Evolutionary conservation across 106 monocot species (phyloP), one percentile per base, ranked within the genome.

Genomic region (Dioscorea zingiberensis): DNA sequence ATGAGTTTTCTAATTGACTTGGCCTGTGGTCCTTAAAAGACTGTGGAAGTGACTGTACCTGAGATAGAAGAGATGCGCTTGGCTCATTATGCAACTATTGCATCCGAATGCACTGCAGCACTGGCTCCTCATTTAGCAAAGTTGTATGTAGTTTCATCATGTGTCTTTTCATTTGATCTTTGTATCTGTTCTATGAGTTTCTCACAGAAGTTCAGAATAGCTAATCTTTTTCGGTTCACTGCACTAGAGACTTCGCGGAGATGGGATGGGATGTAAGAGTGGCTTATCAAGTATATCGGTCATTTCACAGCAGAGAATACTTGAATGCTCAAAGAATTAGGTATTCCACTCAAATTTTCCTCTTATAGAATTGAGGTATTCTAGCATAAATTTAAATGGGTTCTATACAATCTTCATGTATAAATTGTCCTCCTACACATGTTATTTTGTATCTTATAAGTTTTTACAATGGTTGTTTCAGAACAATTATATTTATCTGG

Each of bases 41-140:
- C 75, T 49, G 79, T 90, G 63, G 86, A 87, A 23, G 79, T 90
- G 49, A 90, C 87, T 1, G 64, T 94, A 47, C 94, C 94, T 21
- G 94, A 94, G 70, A 82, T 94, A 65, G 94, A 94, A 78, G 90
- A 90, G 67, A 94, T 94, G 94, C 84, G 94, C 8, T 67, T 94
- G 13, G 86, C 90, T 66, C 94, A 94, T 70, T 94, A 94, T 56
- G 38, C 77, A 44, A 94, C 94, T 24, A 94, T 94, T 64, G 94
- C 84, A 54, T 84, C 90, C 3, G 94, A 94, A 77, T 90, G 83
- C 69, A 82, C 82, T 13, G 72, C 87, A 54, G 86, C 87, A 25
- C 77, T 94, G 67, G 76, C 71, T 62, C 66, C 77, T 45, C 69
- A 84, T 69, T 79, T 94, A 47, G 73, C 70, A 46, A 87, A 90